Evolutionary conservation across 352 stramenopile genomes (phyloP).

Genomic region (Nothophytophthora sp.): DNA sequence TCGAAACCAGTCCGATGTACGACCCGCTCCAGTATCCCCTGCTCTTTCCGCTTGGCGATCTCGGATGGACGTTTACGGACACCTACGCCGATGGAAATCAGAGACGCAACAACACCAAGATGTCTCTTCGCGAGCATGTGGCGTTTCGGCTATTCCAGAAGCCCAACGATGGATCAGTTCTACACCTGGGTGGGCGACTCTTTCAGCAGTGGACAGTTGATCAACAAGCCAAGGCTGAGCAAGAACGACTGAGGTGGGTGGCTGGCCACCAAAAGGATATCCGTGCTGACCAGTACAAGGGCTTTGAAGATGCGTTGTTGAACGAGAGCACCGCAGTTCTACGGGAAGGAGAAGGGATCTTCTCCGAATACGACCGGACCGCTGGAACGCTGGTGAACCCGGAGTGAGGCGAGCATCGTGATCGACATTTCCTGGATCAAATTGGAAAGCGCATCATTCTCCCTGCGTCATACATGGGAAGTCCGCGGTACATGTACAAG

Average conservation of each 20-base stretch:
- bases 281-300: too few species aligned
- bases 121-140: not conserved
- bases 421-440: not conserved
- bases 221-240: not conserved
- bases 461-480: not conserved
- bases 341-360: not conserved
- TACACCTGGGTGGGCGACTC: not conserved
- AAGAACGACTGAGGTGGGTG: not conserved
- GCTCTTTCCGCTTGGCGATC: constrained; percentile 1
- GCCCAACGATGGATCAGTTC: not conserved
- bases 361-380: not conserved
- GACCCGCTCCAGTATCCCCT: constrained; percentile 8
- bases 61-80: not conserved
- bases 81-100: not conserved
- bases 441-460: constrained; percentile 1
- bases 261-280: not conserved
- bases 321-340: too few species aligned
- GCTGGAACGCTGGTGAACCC: constrained; percentile 1
- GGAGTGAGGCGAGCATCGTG: not conserved
- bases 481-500: constrained; percentile 12
- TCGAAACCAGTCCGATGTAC: not conserved
- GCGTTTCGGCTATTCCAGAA: constrained; percentile 4
- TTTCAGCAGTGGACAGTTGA: constrained; percentile 5
- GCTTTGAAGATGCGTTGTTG: too few species aligned
- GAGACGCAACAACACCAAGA: too few species aligned